These are phyloP conservation scores for Melampsora abietis-canadensis DNA, from an alignment of 1,284 basidiomycete genomes.

Conservation along the genomic window DNA sequence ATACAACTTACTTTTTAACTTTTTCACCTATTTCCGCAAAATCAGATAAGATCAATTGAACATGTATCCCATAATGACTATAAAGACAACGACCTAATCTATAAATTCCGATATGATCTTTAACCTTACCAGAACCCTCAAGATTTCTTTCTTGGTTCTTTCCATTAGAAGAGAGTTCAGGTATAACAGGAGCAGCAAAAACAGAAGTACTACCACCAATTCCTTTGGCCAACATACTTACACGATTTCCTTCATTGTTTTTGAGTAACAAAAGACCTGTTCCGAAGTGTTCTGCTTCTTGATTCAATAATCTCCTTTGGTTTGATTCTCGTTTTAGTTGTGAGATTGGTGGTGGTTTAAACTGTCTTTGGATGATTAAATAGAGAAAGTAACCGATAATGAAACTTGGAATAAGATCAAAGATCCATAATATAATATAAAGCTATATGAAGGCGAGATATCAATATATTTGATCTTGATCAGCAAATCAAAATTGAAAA, in stretches of 20 bases:
- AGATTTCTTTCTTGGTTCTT: neutral
- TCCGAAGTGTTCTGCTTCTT: conserved; percentile 26
- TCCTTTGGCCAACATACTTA: conserved; percentile 20
- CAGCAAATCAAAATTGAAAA: neutral
- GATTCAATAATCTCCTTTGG: conserved; percentile 18
- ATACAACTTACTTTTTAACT: conserved; percentile 33
- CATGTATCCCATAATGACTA: conserved; percentile 13
- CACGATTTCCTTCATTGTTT: neutral
- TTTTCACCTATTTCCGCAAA: conserved; percentile 40
- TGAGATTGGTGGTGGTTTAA: conserved; percentile 32
- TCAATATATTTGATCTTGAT: no score
- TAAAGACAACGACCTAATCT: conserved; percentile 18
- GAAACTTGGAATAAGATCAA: conserved; percentile 36
- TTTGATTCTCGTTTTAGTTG: conserved; percentile 32
- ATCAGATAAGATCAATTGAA: conserved; percentile 26
- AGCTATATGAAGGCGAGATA: conserved; percentile 1
- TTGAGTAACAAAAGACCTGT: conserved; percentile 10
- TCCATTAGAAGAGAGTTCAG: conserved; percentile 4
- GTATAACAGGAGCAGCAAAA: conserved; percentile 26
- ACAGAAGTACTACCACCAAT: conserved; percentile 17
- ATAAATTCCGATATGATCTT: conserved; percentile 9
- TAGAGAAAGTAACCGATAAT: conserved; percentile 35
- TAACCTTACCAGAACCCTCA: conserved; percentile 5
- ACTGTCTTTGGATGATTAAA: conserved; percentile 19
- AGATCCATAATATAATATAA: conserved; percentile 36